phyloP scores from a whole-genome alignment of 129 eudicot genomes.

The Artemisia tridentata region DNA sequence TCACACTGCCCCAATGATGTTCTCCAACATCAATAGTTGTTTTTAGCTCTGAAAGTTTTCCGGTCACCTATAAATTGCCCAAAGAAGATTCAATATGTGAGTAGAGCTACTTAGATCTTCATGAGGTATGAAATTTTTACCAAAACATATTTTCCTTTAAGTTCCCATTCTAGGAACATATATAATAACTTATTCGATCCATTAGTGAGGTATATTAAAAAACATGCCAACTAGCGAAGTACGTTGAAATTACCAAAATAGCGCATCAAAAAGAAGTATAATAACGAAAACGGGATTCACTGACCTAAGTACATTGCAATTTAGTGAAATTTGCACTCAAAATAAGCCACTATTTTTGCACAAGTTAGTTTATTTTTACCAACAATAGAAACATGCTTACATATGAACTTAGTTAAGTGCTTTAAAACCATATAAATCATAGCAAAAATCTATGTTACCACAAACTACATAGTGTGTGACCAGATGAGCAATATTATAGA shows the following conservation, averaged over 20 bases:
- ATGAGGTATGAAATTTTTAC: neutral
- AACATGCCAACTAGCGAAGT: too few relatives aligned
- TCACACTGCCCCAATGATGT: constrained; percentile 61
- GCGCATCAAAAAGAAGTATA: too few relatives aligned
- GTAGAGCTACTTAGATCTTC: too few relatives aligned
- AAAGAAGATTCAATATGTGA: neutral
- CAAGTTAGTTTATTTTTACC: neutral
- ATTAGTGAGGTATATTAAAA: too few relatives aligned
- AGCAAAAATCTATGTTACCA: neutral
- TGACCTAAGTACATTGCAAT: too few relatives aligned
- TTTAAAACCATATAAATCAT: constrained; percentile 5
- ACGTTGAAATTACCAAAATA: too few relatives aligned
- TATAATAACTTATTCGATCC: too few relatives aligned
- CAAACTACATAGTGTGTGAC: constrained; percentile 14
- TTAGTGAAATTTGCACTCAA: too few relatives aligned
- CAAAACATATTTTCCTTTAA: neutral
- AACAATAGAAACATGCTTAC: constrained; percentile 1
- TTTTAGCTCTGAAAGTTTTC: constrained; percentile 74
- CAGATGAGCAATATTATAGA: neutral
- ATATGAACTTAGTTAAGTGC: constrained; percentile 6
- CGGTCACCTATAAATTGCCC: constrained; percentile 47
- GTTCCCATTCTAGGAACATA: too few relatives aligned
- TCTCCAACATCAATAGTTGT: constrained; percentile 77
- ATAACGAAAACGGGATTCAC: too few relatives aligned
- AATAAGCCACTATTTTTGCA: neutral